Conservation (phyloP, 306 rosid species). For the Rosa persica region DNA sequence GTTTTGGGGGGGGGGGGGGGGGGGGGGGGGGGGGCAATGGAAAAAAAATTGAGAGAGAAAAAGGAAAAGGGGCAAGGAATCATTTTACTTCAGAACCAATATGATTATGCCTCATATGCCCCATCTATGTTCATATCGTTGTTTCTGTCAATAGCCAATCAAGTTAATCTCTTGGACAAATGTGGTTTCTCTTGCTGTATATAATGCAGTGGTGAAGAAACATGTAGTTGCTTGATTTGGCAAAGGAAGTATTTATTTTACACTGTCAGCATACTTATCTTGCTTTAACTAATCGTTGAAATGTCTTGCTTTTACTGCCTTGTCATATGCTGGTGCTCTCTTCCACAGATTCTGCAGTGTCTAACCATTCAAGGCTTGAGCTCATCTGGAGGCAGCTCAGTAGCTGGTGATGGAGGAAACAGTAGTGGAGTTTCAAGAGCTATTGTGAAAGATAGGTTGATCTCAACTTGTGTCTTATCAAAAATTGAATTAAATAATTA, state of each 20-base stretch:
- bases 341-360: constrained; percentile 79
- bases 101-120: neutral
- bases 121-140: neutral
- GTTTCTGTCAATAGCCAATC: neutral
- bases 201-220: neutral
- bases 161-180: neutral
- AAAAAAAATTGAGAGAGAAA: neutral
- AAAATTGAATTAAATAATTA: neutral
- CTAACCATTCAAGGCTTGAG: constrained; percentile 77
- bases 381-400: constrained; percentile 75
- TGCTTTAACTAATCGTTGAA: neutral
- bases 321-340: constrained; percentile 30
- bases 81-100: neutral
- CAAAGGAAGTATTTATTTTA: neutral
- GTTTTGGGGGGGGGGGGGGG: too few relatives aligned
- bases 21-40: neutral
- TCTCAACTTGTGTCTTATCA: neutral
- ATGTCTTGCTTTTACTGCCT: constrained; percentile 8
- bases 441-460: constrained; percentile 81
- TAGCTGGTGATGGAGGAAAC: constrained; percentile 65
- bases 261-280: neutral
- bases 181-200: neutral
- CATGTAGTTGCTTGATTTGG: neutral
- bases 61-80: neutral
- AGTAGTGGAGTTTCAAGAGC: constrained; percentile 96